These are phyloP conservation scores for Rhodotorula taiwanensis DNA, from an alignment of 768 basidiomycete genomes.

Conservation along the genomic window DNA sequence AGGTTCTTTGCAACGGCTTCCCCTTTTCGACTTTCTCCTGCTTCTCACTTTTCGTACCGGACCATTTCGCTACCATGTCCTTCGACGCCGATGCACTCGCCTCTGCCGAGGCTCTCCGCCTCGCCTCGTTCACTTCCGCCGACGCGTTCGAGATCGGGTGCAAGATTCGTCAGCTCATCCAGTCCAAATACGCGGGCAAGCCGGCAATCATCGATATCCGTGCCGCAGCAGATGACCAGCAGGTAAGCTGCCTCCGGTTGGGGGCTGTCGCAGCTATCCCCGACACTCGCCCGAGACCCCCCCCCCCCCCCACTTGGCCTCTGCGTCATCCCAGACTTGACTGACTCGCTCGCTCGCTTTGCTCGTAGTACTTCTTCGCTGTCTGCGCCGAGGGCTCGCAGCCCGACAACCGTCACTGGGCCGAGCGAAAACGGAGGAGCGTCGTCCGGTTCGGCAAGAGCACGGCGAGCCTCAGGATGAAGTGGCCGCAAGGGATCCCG, in stretches of 20 bases:
- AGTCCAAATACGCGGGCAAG: neutral
- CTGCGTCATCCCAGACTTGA: neutral
- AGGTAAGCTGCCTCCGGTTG: neutral
- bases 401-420: slow-evolving; percentile 11
- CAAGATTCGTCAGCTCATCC: neutral
- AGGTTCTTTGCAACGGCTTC: too few species aligned
- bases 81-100: slow-evolving; percentile 13
- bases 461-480: slow-evolving; percentile 13
- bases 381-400: slow-evolving; percentile 1
- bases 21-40: too few species aligned
- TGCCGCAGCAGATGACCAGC: slow-evolving; percentile 1
- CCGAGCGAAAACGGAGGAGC: slow-evolving; percentile 11
- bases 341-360: too few species aligned
- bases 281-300: too few species aligned
- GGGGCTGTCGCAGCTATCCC: too few species aligned
- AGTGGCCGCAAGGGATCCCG: neutral
- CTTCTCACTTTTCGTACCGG: neutral
- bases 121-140: slow-evolving; percentile 11
- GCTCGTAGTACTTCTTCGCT: slow-evolving; percentile 21
- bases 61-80: neutral
- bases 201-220: slow-evolving; percentile 21
- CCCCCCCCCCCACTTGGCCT: too few species aligned
- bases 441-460: slow-evolving; percentile 23
- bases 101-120: slow-evolving; percentile 5
- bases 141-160: slow-evolving; percentile 14